These are phyloP conservation scores for Monilinia polystroma DNA, from an alignment of 2,329 filamentous ascomycete genomes.

Conservation along the genomic window DNA sequence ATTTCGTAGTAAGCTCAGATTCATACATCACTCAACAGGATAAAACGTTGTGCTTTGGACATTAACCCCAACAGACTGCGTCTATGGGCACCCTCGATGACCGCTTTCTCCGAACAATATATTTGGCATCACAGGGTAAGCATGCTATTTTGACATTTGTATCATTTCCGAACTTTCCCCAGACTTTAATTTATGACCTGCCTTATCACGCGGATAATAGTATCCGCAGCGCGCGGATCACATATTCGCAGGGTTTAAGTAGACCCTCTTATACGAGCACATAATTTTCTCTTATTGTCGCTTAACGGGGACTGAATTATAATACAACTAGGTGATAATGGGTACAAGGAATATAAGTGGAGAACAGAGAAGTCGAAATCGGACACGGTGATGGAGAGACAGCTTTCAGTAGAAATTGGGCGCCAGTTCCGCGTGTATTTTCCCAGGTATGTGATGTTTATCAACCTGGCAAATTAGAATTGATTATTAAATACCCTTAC, in stretches of 20 bases:
- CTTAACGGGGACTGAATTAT: constrained; percentile 23
- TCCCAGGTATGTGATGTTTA: constrained; percentile 52
- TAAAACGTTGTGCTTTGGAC: background rate
- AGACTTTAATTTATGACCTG: constrained; percentile 17
- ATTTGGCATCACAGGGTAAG: constrained; percentile 56
- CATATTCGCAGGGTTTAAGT: background rate
- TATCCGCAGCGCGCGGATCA: background rate
- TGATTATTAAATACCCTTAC: constrained; percentile 5
- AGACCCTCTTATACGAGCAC: constrained; percentile 12
- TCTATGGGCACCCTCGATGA: constrained; percentile 77
- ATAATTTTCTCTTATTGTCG: constrained; percentile 13
- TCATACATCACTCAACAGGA: background rate
- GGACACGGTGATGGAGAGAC: constrained; percentile 28
- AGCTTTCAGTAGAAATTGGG: constrained; percentile 38
- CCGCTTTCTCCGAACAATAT: constrained; percentile 61
- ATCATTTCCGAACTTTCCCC: constrained; percentile 23
- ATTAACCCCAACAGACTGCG: constrained; percentile 55
- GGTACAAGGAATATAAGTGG: constrained; percentile 45
- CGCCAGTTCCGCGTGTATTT: constrained; percentile 74
- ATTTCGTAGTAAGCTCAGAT: constrained; percentile 61
- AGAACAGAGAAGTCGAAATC: constrained; percentile 38
- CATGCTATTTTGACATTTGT: constrained; percentile 7
- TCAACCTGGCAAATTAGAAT: constrained; percentile 6
- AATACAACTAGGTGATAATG: constrained; percentile 46
- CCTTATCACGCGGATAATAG: constrained; percentile 11